Evolutionary conservation across 2,329 filamentous ascomycete genomes (phyloP), one percentile per base, ranked within the genome.

Genomic region (Hymenoscyphus scutula): DNA sequence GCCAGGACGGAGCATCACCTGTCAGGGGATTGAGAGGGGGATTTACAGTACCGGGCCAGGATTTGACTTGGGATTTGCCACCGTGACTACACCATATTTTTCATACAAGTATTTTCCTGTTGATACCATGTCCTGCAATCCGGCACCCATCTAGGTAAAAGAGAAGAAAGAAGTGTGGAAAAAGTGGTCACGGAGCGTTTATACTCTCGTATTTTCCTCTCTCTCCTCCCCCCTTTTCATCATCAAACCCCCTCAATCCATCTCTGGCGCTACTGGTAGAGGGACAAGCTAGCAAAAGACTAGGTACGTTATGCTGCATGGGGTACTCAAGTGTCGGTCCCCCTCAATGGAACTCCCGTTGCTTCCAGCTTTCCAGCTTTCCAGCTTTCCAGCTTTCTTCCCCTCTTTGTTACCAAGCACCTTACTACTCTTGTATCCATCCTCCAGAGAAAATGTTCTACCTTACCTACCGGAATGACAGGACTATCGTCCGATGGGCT

Each of bases 371-470:
- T 53, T 41, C 54, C 55, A 30, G 45, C 55, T 30, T 41, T 15
- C n/a, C n/a, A n/a, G n/a, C n/a, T n/a, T n/a, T n/a, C n/a, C n/a
- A n/a, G n/a, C n/a, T n/a, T 23, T n/a, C n/a, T 58, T 53, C 54
- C 54, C 55, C 45, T 56, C 56, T 30, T 41, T 17, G 30, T 60
- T 55, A 60, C 59, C 51, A 29, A 54, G 60, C 45, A 51, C 45
- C n/a, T n/a, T n/a, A 1, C 19, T 23, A 23, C 13, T 23, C 2
- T 13, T 25, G 45, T 19, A 51, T 23, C 45, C 45, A 51, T 25
- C n/a, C n/a, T n/a, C n/a, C 19, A 51, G n/a, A 51, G 45, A 25
- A 17, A 41, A 51, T 23, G 19, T 10, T 37, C 34, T 17, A 15
- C 34, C 19, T 23, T 17, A 15, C 34, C 19, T 23, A 13, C 19